A percentile compares a stretch with the other conserved stretches of the same genome.
Evolutionary conservation across 2,329 filamentous ascomycete species (phyloP).

Genomic region (Proliferodiscus dingleyae): DNA sequence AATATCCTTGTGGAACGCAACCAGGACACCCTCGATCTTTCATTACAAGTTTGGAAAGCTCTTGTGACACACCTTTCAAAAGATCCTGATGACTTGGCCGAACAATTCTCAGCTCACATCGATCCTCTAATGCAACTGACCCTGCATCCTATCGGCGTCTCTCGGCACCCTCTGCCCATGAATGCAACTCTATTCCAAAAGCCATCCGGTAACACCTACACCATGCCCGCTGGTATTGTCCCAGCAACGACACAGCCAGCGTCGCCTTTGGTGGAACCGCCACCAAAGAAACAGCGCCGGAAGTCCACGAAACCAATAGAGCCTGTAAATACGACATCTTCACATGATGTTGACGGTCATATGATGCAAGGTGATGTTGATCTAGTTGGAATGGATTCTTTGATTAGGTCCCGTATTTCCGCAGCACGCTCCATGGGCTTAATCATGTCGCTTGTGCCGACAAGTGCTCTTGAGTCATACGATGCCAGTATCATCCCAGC

Average conservation of each 20-base stretch:
- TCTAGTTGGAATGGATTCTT: conserved; percentile 80
- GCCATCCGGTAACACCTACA: conserved; percentile 82
- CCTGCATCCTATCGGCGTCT: conserved; percentile 86
- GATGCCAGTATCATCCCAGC: conserved; percentile 60
- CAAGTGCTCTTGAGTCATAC: conserved; percentile 55
- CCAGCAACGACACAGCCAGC: conserved; percentile 37
- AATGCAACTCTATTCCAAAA: conserved; percentile 85
- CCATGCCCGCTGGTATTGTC: conserved; percentile 43
- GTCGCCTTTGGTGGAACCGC: conserved; percentile 48
- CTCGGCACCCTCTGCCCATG: conserved; percentile 88
- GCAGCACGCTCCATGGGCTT: conserved; percentile 82
- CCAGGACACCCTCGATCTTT: conserved; percentile 73
- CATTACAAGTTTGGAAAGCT: conserved; percentile 81
- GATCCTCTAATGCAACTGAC: conserved; percentile 79
- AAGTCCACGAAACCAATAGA: conserved; percentile 83
- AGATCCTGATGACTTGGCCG: conserved; percentile 58
- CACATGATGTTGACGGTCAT: conserved; percentile 93
- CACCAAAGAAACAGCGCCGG: conserved; percentile 69
- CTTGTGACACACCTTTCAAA: conserved; percentile 64
- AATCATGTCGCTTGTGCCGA: conserved; percentile 73
- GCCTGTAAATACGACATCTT: conserved; percentile 53
- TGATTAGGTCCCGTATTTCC: conserved; percentile 84
- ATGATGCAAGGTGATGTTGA: conserved; percentile 98
- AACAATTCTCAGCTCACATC: conserved; percentile 70
- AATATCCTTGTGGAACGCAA: conserved; percentile 93